phyloP scores from a whole-genome alignment of 345 rosid genomes.

The Linum trigynum region DNA sequence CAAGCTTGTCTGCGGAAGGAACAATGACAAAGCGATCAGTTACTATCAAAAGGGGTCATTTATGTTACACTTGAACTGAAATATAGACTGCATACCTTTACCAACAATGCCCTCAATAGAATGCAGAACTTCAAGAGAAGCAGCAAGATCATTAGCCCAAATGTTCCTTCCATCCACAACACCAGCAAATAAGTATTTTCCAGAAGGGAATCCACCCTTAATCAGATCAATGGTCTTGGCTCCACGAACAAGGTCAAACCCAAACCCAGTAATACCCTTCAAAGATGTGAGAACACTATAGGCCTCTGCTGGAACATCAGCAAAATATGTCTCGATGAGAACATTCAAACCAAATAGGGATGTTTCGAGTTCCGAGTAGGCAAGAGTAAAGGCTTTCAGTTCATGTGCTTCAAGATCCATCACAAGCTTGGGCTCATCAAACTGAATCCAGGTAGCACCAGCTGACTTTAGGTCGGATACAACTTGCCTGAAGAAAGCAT shows the following conservation, averaged over 20 bases:
- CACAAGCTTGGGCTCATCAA: slow-evolving; percentile 85
- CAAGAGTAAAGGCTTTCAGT: slow-evolving; percentile 67
- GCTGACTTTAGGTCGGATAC: slow-evolving; percentile 82
- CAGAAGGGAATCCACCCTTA: slow-evolving; percentile 70
- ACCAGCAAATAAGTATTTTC: slow-evolving; percentile 86
- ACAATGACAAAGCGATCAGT: slow-evolving; percentile 12
- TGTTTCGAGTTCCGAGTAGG: slow-evolving; percentile 72
- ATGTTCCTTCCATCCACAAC: slow-evolving; percentile 97
- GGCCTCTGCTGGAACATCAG: slow-evolving; percentile 77
- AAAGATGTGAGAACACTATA: slow-evolving; percentile 67
- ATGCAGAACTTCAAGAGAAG: slow-evolving; percentile 49
- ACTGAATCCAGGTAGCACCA: slow-evolving; percentile 93
- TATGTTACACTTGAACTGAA: slow-evolving; percentile 27
- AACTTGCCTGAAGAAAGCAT: slow-evolving; percentile 58
- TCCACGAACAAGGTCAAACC: slow-evolving; percentile 91
- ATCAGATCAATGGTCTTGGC: slow-evolving; percentile 66
- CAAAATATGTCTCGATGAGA: slow-evolving; percentile 88
- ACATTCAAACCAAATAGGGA: slow-evolving; percentile 75
- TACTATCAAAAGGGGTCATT: slow-evolving; percentile 8
- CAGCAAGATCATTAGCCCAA: slow-evolving; percentile 95
- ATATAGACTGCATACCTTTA: slow-evolving; percentile 55
- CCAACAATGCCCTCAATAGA: slow-evolving; percentile 71
- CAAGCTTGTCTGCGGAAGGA: slow-evolving; percentile 63
- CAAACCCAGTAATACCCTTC: slow-evolving; percentile 78
- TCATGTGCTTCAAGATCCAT: slow-evolving; percentile 82